Evolutionary conservation across 768 basidiomycete genomes (phyloP).

Genomic region (Phylloporus scabripes): DNA sequence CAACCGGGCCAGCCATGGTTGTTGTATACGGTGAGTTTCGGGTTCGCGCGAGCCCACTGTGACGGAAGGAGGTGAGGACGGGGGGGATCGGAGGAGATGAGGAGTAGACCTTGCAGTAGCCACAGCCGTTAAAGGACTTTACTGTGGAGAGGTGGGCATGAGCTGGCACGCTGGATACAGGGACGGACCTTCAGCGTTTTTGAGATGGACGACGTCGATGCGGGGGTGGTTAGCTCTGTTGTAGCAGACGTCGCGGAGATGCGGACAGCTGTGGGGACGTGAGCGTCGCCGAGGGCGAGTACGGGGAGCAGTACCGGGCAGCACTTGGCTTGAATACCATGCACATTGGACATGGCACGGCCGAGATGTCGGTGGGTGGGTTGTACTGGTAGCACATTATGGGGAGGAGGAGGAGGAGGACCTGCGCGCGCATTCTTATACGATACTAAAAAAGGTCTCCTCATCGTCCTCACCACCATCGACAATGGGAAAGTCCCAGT

Average conservation of each 20-base stretch:
- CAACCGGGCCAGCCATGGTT: constrained; percentile 88
- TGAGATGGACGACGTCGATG: constrained; percentile 71
- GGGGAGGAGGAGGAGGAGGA: constrained; percentile 17
- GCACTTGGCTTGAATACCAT: constrained; percentile 64
- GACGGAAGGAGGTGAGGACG: constrained; percentile 23
- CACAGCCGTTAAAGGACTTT: constrained; percentile 79
- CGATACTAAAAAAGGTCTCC: constrained; percentile 29
- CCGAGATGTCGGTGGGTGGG: constrained; percentile 60
- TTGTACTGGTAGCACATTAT: constrained; percentile 70
- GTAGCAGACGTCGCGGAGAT: constrained; percentile 67
- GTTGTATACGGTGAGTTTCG: constrained; percentile 51
- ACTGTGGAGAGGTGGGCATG: constrained; percentile 39
- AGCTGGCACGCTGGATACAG: constrained; percentile 2
- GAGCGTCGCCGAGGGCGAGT: constrained; percentile 14
- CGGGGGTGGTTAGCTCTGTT: constrained; percentile 71
- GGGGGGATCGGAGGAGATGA: constrained; percentile 15
- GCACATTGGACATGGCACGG: constrained; percentile 76
- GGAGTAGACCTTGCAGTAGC: constrained; percentile 75
- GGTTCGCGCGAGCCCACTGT: constrained; percentile 68
- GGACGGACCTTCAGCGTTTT: constrained; percentile 78
- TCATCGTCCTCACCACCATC: constrained; percentile 21
- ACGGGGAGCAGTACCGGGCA: constrained; percentile 42
- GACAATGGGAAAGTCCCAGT: constrained; percentile 96
- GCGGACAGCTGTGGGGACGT: constrained; percentile 57
- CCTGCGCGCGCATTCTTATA: constrained; percentile 26